These are phyloP conservation scores for Acanthamoeba rhysodes DNA, from an alignment of 208 protist species.

Conservation along the genomic window DNA sequence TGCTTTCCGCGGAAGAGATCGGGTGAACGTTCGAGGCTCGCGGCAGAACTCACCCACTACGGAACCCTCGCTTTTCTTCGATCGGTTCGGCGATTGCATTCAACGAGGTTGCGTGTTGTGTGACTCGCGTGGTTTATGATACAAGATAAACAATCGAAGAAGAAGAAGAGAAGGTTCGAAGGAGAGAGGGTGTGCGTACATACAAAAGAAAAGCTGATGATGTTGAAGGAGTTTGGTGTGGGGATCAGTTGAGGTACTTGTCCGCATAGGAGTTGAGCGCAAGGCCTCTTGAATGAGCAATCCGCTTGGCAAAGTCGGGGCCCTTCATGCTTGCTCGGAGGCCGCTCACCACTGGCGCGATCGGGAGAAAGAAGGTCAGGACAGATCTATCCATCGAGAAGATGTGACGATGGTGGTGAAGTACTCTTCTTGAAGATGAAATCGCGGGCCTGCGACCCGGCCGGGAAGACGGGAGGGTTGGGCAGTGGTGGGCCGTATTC, in stretches of 20 bases:
- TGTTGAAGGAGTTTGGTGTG: background rate
- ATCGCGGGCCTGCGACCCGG: background rate
- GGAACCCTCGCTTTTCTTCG: no score
- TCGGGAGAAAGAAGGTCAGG: background rate
- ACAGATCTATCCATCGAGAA: background rate
- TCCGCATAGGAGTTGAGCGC: constrained; percentile 47
- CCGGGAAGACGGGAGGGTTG: constrained; percentile 55
- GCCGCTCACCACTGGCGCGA: constrained; percentile 1
- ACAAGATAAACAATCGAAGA: no score
- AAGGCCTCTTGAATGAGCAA: background rate
- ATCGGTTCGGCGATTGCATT: no score
- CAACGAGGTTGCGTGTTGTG: no score
- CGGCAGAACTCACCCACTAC: no score
- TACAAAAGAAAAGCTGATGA: no score
- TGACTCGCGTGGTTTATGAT: no score
- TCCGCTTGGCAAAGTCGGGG: constrained; percentile 65
- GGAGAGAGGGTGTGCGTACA: no score
- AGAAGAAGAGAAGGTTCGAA: no score
- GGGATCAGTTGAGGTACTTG: constrained; percentile 48
- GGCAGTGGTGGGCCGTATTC: constrained; percentile 54
- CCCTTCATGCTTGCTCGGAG: constrained; percentile 48
- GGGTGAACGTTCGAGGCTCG: no score
- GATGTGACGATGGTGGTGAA: background rate
- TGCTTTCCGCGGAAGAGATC: no score
- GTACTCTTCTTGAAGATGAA: constrained; percentile 67